Evolutionary conservation across 192 early-diverging fungal genomes (phyloP).

Genomic region (Martensiomyces pterosporus): DNA sequence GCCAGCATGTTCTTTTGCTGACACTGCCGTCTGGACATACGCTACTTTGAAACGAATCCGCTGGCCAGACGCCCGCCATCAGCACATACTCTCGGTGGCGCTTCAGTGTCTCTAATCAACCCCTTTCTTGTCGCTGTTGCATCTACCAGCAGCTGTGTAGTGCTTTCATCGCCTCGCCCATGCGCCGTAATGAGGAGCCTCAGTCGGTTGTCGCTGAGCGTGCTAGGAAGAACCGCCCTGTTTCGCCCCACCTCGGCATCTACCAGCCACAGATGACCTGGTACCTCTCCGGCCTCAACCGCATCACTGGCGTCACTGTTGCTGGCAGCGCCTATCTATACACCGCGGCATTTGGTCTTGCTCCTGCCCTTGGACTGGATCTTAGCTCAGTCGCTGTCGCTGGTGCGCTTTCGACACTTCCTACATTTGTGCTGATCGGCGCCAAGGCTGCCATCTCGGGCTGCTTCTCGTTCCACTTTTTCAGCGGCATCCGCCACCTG

Average conservation of each 20-base stretch:
- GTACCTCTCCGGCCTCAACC: constrained; percentile 67
- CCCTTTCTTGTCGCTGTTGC: background rate
- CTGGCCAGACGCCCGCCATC: no score
- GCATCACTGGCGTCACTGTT: constrained; percentile 71
- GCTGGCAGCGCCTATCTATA: constrained; percentile 66
- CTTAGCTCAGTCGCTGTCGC: constrained; percentile 67
- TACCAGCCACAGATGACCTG: constrained; percentile 89
- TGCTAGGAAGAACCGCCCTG: constrained; percentile 62
- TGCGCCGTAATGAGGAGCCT: constrained; percentile 21
- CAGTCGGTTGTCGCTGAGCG: constrained; percentile 47
- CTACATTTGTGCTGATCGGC: constrained; percentile 61
- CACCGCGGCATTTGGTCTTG: constrained; percentile 64
- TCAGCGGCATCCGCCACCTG: constrained; percentile 89
- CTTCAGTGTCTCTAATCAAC: no score
- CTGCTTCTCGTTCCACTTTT: constrained; percentile 76
- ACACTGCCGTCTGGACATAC: no score
- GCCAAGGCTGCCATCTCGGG: constrained; percentile 68
- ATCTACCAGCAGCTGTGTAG: constrained; percentile 8
- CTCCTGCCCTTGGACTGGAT: constrained; percentile 55
- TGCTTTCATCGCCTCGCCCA: constrained; percentile 45
- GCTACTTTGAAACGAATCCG: no score
- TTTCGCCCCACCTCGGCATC: constrained; percentile 80
- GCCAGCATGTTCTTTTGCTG: no score
- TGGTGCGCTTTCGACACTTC: constrained; percentile 61
- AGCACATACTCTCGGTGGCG: no score